phyloP scores from a whole-genome alignment of 2,329 filamentous ascomycete species.

The Trichothecium roseum region DNA sequence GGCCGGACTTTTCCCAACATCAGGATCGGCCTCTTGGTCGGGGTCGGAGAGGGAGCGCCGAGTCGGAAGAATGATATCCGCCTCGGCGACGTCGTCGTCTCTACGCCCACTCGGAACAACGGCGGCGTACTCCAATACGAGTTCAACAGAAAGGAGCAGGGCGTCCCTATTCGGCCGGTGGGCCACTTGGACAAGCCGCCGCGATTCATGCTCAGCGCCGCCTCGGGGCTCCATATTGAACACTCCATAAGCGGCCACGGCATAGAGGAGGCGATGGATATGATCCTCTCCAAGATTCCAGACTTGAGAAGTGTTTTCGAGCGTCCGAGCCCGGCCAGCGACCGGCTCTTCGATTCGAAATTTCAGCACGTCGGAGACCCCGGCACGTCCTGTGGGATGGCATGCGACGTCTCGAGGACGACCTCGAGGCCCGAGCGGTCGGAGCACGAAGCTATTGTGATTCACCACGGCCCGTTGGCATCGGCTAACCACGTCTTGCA shows the following conservation, averaged over 20 bases:
- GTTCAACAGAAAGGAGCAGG: conserved; percentile 6
- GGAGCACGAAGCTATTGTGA: background rate
- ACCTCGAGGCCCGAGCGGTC: no score
- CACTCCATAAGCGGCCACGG: background rate
- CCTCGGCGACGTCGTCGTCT: conserved; percentile 8
- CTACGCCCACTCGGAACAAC: background rate
- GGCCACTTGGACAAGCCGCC: background rate
- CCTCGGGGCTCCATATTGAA: background rate
- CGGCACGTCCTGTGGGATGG: conserved; percentile 2
- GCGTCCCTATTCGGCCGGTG: conserved; percentile 1
- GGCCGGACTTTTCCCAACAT: conserved; percentile 18
- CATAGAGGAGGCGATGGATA: background rate
- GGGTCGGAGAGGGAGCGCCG: conserved; percentile 23
- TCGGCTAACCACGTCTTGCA: background rate
- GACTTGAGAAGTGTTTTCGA: background rate
- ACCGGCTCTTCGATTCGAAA: background rate
- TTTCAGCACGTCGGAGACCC: no score
- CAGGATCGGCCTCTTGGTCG: conserved; percentile 19
- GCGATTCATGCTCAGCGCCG: background rate
- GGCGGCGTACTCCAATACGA: conserved; percentile 6
- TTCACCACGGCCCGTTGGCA: background rate
- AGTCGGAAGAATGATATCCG: conserved; percentile 10
- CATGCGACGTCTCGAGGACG: background rate
- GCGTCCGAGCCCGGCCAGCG: background rate
- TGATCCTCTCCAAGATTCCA: background rate